These are phyloP conservation scores for Claviceps sp. DNA, from an alignment of 2,329 filamentous ascomycete genomes.

Conservation along the genomic window DNA sequence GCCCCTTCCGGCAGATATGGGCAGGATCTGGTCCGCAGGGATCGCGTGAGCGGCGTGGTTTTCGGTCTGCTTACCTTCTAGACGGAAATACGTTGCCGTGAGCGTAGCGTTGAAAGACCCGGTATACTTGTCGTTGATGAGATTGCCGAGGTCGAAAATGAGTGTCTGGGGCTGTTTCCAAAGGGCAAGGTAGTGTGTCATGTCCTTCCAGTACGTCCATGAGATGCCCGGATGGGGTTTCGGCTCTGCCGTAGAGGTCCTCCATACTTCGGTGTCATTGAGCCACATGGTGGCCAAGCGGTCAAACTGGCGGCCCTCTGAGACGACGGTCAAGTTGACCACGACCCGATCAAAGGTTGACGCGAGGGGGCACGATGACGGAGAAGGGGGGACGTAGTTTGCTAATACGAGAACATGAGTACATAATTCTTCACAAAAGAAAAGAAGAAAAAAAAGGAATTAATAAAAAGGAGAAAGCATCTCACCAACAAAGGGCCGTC, in stretches of 20 bases:
- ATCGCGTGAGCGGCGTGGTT: neutral
- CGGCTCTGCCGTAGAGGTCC: conserved; percentile 73
- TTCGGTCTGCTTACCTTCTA: conserved; percentile 3
- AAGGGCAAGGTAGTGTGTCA: conserved; percentile 56
- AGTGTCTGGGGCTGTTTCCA: conserved; percentile 59
- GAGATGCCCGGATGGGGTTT: conserved; percentile 50
- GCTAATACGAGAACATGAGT: conserved; percentile 1
- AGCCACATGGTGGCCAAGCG: conserved; percentile 64
- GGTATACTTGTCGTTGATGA: conserved; percentile 57
- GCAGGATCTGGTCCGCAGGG: conserved; percentile 53
- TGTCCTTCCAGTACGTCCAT: conserved; percentile 69
- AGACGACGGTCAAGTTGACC: conserved; percentile 64
- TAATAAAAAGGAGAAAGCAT: conserved; percentile 2
- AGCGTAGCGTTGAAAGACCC: conserved; percentile 61
- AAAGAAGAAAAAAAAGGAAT: neutral
- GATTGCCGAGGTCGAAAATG: conserved; percentile 69
- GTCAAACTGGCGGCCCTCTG: conserved; percentile 62
- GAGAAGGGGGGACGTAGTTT: conserved; percentile 25
- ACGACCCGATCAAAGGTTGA: conserved; percentile 62
- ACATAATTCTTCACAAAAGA: neutral
- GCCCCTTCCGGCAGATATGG: conserved; percentile 45
- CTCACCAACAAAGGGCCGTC: conserved; percentile 58
- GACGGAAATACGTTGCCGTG: conserved; percentile 57
- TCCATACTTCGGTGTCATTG: conserved; percentile 66
- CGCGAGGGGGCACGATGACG: conserved; percentile 49